Evolutionary conservation across 2,329 filamentous ascomycete species (phyloP).

Genomic region (Coniochaeta sp.): DNA sequence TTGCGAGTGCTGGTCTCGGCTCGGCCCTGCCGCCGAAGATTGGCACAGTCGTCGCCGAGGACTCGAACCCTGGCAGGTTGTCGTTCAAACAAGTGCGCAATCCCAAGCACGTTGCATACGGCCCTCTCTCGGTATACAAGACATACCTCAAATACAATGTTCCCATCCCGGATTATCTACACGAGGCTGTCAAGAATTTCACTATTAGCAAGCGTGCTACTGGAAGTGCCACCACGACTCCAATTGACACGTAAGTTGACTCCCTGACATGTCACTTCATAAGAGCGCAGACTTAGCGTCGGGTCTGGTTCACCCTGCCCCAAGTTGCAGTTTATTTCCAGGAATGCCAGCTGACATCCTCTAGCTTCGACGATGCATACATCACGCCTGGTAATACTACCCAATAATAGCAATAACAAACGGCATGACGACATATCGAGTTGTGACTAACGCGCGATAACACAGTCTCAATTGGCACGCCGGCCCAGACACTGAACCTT

Average conservation of each 20-base stretch:
- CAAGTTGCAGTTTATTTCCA: neutral
- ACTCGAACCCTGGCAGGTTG: constrained; percentile 9
- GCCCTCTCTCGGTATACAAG: constrained; percentile 25
- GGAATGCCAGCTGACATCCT: neutral
- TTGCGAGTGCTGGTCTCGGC: constrained; percentile 10
- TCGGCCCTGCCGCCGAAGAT: constrained; percentile 14
- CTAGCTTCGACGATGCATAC: constrained; percentile 22
- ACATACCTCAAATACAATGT: constrained; percentile 31
- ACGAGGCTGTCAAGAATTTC: constrained; percentile 19
- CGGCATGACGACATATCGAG: neutral
- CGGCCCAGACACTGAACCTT: constrained; percentile 15
- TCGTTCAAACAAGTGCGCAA: constrained; percentile 26
- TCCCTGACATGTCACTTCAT: neutral
- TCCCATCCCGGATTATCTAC: constrained; percentile 22
- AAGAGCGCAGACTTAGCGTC: too few relatives aligned
- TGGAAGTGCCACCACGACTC: constrained; percentile 20
- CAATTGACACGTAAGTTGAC: constrained; percentile 7
- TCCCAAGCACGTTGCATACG: constrained; percentile 20
- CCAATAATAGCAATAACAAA: too few relatives aligned
- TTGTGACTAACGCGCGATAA: constrained; percentile 3
- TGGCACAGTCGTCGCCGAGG: constrained; percentile 10
- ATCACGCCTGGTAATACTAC: constrained; percentile 18
- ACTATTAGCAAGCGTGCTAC: constrained; percentile 17
- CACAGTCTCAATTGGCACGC: constrained; percentile 25
- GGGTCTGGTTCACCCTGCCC: neutral